phyloP scores from a whole-genome alignment of 805 yeast species.

The Maudiozyma saulgeensis region DNA sequence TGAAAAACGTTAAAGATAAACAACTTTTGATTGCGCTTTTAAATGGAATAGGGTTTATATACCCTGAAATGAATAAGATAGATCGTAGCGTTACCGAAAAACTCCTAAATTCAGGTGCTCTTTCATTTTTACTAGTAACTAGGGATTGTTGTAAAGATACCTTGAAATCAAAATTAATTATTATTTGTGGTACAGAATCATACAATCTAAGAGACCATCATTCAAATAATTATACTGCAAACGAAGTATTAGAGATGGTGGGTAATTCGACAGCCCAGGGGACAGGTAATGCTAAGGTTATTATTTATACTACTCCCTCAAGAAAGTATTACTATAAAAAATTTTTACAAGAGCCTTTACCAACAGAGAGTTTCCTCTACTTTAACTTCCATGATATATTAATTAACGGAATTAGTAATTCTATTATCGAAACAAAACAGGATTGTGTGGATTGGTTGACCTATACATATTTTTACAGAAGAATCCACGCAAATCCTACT shows the following conservation, averaged over 20 bases:
- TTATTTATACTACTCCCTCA: slow-evolving; percentile 48
- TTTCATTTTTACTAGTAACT: slow-evolving; percentile 52
- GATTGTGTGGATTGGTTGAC: slow-evolving; percentile 90
- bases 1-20: slow-evolving; percentile 37
- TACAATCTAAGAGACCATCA: slow-evolving; percentile 70
- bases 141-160: slow-evolving; percentile 42
- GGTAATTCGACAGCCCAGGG: slow-evolving; percentile 31
- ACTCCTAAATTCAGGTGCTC: slow-evolving; percentile 39
- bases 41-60: slow-evolving; percentile 57
- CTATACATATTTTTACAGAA: slow-evolving; percentile 69
- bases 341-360: slow-evolving; percentile 65
- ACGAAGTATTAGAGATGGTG: slow-evolving; percentile 57
- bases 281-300: slow-evolving; percentile 30
- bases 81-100: slow-evolving; percentile 51
- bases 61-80: slow-evolving; percentile 43
- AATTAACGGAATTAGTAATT: slow-evolving; percentile 61
- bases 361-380: slow-evolving; percentile 71
- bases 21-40: slow-evolving; percentile 35
- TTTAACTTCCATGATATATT: slow-evolving; percentile 55
- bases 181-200: slow-evolving; percentile 61
- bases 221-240: slow-evolving; percentile 56
- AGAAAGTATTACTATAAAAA: slow-evolving; percentile 57
- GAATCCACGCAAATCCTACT: slow-evolving; percentile 76
- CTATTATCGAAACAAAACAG: slow-evolving; percentile 57
- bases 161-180: slow-evolving; percentile 46